Percentiles rank a stretch among this genome's conserved stretches.
phyloP scores from a whole-genome alignment of 441 rosid genomes.

The Erysimum pusillum region DNA sequence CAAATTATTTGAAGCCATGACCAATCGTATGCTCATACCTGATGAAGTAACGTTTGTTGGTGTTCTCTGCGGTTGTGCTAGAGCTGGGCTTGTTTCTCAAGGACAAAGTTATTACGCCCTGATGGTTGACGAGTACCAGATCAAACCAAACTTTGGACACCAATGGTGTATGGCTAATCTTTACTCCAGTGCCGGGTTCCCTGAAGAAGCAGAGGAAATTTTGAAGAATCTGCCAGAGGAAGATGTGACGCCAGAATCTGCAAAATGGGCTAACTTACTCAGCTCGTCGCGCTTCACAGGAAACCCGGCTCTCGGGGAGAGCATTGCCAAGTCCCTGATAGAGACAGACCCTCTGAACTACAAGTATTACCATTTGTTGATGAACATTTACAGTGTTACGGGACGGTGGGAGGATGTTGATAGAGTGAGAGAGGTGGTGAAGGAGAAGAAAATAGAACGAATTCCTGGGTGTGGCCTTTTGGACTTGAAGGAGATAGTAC shows the following conservation, averaged over 20 bases:
- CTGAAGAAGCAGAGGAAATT: conserved; percentile 54
- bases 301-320: conserved; percentile 55
- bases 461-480: conserved; percentile 69
- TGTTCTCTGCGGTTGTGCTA: conserved; percentile 63
- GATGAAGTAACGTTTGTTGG: conserved; percentile 61
- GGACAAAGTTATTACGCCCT: conserved; percentile 53
- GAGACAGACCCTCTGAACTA: conserved; percentile 64
- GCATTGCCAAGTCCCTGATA: conserved; percentile 59
- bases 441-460: conserved; percentile 53
- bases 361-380: conserved; percentile 60
- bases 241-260: conserved; percentile 53
- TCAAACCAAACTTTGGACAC: conserved; percentile 68
- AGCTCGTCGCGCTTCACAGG: conserved; percentile 60
- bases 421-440: conserved; percentile 58
- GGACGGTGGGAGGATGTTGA: conserved; percentile 70
- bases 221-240: conserved; percentile 52
- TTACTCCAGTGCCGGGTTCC: conserved; percentile 45
- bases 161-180: conserved; percentile 72
- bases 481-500: conserved; percentile 75
- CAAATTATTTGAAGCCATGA: conserved; percentile 49
- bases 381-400: conserved; percentile 65
- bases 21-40: conserved; percentile 39
- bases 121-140: conserved; percentile 54
- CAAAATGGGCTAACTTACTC: conserved; percentile 64
- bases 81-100: conserved; percentile 48